These are phyloP conservation scores for Sphagnum tenellum DNA, from an alignment of 225 moss, liverwort and hornwort genomes.

Conservation along the genomic window DNA sequence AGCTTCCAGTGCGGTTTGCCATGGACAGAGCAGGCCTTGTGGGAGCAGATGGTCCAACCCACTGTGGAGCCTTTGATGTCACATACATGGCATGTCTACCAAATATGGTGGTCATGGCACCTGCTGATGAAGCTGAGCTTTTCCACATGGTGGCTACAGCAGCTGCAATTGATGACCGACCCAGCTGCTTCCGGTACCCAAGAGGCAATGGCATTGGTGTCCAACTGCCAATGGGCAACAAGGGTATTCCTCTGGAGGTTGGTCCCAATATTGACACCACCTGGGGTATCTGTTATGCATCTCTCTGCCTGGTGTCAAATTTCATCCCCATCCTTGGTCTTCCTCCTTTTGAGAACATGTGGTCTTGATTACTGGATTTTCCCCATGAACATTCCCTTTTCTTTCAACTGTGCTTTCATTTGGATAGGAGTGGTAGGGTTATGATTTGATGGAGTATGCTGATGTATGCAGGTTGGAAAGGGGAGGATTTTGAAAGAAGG, in stretches of 20 bases:
- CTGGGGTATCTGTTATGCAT: too few species aligned
- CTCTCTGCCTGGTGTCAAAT: too few species aligned
- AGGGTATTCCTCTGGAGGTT: conserved; percentile 25
- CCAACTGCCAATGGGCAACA: conserved; percentile 19
- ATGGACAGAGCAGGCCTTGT: conserved; percentile 41
- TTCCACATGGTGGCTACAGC: conserved; percentile 37
- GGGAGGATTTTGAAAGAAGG: conserved; percentile 30
- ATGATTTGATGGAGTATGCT: too few species aligned
- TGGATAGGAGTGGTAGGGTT: too few species aligned
- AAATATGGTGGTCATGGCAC: conserved; percentile 41
- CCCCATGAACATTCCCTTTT: too few species aligned
- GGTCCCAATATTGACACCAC: neutral
- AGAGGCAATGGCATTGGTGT: conserved; percentile 33
- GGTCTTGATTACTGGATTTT: too few species aligned
- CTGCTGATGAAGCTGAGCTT: conserved; percentile 36
- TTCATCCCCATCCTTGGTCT: too few species aligned
- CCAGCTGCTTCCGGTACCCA: conserved; percentile 34
- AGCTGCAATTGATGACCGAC: conserved; percentile 25
- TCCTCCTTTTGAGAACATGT: too few species aligned
- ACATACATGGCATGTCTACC: conserved; percentile 40
- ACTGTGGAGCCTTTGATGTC: conserved; percentile 38
- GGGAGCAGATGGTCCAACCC: conserved; percentile 37
- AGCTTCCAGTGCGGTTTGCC: conserved; percentile 33
- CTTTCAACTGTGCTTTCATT: neutral
- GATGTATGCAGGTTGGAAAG: conserved; percentile 16